A percentile compares a stretch with the other conserved stretches of the same genome.
phyloP scores from a whole-genome alignment of 2,329 filamentous ascomycete genomes.

The Aspergillus ustus region DNA sequence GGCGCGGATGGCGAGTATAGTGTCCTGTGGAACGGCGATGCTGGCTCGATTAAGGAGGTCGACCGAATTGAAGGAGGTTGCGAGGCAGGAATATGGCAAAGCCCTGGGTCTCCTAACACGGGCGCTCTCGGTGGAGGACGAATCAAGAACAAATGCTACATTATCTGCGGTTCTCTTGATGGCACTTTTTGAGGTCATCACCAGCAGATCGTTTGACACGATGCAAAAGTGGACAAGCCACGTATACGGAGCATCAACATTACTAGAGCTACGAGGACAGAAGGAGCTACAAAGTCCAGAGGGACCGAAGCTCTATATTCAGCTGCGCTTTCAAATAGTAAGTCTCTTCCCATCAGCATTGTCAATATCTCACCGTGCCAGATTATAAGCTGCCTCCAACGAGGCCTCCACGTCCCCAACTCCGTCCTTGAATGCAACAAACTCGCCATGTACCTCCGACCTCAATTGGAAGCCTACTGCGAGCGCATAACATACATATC shows the following conservation, averaged over 20 bases:
- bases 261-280: constrained; percentile 53
- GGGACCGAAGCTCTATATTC: constrained; percentile 58
- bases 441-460: constrained; percentile 34
- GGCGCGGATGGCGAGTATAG: constrained; percentile 53
- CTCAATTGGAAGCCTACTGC: constrained; percentile 31
- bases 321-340: constrained; percentile 63
- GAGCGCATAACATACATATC: constrained; percentile 36
- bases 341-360: constrained; percentile 19
- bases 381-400: constrained; percentile 44
- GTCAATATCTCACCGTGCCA: constrained; percentile 20
- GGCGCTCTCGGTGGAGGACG: constrained; percentile 37
- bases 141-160: constrained; percentile 47
- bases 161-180: constrained; percentile 62
- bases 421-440: constrained; percentile 38
- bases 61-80: constrained; percentile 50
- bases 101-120: constrained; percentile 53
- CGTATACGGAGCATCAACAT: constrained; percentile 62
- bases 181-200: constrained; percentile 61
- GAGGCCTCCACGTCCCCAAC: constrained; percentile 33
- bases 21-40: constrained; percentile 63
- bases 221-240: constrained; percentile 61
- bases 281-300: constrained; percentile 45
- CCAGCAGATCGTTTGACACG: constrained; percentile 49
- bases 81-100: constrained; percentile 59
- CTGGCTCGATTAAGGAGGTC: constrained; percentile 61